Evolutionary conservation across 2,329 filamentous ascomycete genomes (phyloP).

Genomic region (Alternaria sp.): DNA sequence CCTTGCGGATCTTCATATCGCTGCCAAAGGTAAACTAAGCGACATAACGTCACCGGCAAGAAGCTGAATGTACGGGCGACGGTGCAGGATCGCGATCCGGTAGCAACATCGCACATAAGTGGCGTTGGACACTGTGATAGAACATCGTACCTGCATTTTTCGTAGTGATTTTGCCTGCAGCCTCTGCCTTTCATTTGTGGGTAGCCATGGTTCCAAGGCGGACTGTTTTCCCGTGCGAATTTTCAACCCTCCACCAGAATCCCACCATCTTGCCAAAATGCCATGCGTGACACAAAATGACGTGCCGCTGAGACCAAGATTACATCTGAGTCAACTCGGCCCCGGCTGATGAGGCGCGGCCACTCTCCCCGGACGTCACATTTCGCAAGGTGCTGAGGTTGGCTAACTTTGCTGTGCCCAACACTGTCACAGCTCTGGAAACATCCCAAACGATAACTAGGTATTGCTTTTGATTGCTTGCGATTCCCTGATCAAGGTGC

Average conservation of each 20-base stretch:
- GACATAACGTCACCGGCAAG: slow-evolving; percentile 42
- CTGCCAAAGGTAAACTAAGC: slow-evolving; percentile 29
- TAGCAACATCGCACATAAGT: slow-evolving; percentile 20
- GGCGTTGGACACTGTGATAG: slow-evolving; percentile 29
- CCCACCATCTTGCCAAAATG: slow-evolving; percentile 16
- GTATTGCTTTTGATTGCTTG: slow-evolving; percentile 11
- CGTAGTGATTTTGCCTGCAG: slow-evolving; percentile 12
- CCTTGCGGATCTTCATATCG: slow-evolving; percentile 30
- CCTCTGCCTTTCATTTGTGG: slow-evolving; percentile 6
- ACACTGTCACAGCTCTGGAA: slow-evolving; percentile 5
- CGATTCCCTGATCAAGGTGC: slow-evolving; percentile 13
- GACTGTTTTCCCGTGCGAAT: slow-evolving; percentile 12
- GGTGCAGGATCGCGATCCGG: slow-evolving; percentile 38
- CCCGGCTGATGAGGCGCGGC: slow-evolving; percentile 5
- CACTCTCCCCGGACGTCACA: slow-evolving; percentile 18
- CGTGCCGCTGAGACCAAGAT: slow-evolving; percentile 18
- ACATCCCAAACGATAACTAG: background rate
- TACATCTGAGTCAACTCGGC: slow-evolving; percentile 3
- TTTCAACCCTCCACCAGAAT: slow-evolving; percentile 21
- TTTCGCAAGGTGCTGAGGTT: slow-evolving; percentile 15
- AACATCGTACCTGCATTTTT: slow-evolving; percentile 38
- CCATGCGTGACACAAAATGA: slow-evolving; percentile 25
- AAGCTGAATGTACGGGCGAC: slow-evolving; percentile 23
- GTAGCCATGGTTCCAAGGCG: slow-evolving; percentile 5
- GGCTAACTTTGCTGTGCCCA: slow-evolving; percentile 12